Conservation (phyloP, 2,329 filamentous ascomycete genomes). For the Lachnellula arida region DNA sequence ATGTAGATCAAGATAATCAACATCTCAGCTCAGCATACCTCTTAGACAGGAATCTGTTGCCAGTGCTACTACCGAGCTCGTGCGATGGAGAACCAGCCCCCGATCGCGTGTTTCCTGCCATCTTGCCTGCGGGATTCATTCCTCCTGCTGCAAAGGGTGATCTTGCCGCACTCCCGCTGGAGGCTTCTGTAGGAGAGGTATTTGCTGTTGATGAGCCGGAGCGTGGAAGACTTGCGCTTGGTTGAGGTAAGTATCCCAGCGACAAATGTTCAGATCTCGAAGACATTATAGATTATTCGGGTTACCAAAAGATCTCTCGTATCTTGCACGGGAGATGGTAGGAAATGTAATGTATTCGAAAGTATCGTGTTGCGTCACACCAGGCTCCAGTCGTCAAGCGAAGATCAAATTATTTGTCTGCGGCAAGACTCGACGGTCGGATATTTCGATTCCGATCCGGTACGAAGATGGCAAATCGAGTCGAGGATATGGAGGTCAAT, state of each 20-base stretch:
- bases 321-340: conserved; percentile 27
- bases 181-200: conserved; percentile 74
- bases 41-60: conserved; percentile 78
- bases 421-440: conserved; percentile 1
- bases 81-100: conserved; percentile 96
- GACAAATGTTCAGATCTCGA: conserved; percentile 82
- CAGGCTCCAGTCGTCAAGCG: conserved; percentile 3
- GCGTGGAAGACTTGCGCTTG: conserved; percentile 22
- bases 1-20: not conserved
- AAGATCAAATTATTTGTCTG: conserved; percentile 9
- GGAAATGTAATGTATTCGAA: conserved; percentile 20
- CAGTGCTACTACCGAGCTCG: conserved; percentile 63
- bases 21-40: conserved; percentile 55
- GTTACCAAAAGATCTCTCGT: conserved; percentile 23
- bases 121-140: conserved; percentile 54
- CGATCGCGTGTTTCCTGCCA: conserved; percentile 61
- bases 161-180: conserved; percentile 58
- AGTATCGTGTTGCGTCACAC: conserved; percentile 15
- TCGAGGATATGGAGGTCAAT: not conserved
- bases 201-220: conserved; percentile 76
- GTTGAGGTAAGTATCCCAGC: conserved; percentile 68
- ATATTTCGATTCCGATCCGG: conserved; percentile 1
- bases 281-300: conserved; percentile 80
- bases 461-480: not conserved
- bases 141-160: conserved; percentile 68